Base-by-base conservation (phyloP, 257 asterid species). In the Solanum etuberosum region DNA sequence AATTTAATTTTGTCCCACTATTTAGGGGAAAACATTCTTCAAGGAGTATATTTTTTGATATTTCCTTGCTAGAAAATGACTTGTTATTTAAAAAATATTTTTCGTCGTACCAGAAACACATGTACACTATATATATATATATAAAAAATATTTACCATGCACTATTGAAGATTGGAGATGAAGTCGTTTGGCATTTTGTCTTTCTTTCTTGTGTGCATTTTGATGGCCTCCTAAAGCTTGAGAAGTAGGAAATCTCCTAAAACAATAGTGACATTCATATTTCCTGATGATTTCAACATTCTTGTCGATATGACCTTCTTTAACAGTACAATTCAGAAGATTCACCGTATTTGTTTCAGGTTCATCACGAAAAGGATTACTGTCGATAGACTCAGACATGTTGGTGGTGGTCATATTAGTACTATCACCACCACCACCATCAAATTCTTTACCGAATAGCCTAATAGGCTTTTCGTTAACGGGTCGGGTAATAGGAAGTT, bases 211-310 rank as follows among this genome's bases (percentile, higher is more conserved):
- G 92, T 96, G 99, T 21, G 99, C 99, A 88, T 96, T 96, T 85
- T 96, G 99, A 32, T 96, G 99, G 67, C 99, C 99, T 23, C 99
- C 99, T 1, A 96, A 94, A 10, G 99, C 99, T 89, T 96, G 99
- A 3, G 99, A 95, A 12, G 99, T 96, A 0, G 98, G 97, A 92
- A 96, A 96, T 91, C 92, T 93, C 77, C 97, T 87, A 88, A 95
- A 92, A 88, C 99, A 96, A 89, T 94, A 96, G 37, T 96, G 98
- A 90, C 99, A 96, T 78, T 93, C 99, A 87, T 94, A 96, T 83
- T 91, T 94, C 46, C 96, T 27, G 54, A 0, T 78, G 15, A 88
- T 90, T 80, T 90, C 92, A 3, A 87, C 91, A 1, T 68, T 88
- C 32, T 71, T 88, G 23, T 61, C 83, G 14, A 86, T 27, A 46